Conservation (phyloP, 352 stramenopile species). For the Phytophthora hybrid region DNA sequence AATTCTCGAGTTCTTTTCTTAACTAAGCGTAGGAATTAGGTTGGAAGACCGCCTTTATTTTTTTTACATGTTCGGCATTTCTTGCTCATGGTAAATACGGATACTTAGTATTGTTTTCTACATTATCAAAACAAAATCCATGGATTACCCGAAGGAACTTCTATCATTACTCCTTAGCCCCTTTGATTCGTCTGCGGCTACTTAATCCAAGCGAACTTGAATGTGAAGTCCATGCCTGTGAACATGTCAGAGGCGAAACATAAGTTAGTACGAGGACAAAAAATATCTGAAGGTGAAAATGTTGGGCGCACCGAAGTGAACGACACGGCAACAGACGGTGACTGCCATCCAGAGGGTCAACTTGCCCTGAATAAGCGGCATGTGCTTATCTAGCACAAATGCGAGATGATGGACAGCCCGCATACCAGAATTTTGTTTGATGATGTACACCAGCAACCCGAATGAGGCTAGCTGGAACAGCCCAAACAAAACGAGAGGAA, state of each 20-base stretch:
- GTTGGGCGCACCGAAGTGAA: background rate
- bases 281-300: background rate
- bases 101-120: no score
- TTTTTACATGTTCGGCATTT: no score
- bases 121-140: no score
- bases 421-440: slow-evolving; percentile 21
- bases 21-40: no score
- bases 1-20: no score
- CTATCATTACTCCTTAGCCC: no score
- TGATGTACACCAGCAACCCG: slow-evolving; percentile 9
- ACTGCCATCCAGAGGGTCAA: slow-evolving; percentile 37
- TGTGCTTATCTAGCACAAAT: slow-evolving; percentile 39
- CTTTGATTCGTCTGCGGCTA: background rate
- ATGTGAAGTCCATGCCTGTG: slow-evolving; percentile 1
- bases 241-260: background rate
- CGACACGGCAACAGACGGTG: slow-evolving; percentile 15
- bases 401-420: slow-evolving; percentile 30
- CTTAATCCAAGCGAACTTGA: background rate
- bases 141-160: no score
- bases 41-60: no score
- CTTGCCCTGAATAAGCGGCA: slow-evolving; percentile 30
- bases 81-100: no score
- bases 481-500: slow-evolving; percentile 22
- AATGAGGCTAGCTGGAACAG: slow-evolving; percentile 31
- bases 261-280: background rate